A percentile compares a stretch with the other conserved stretches of the same genome.
These are phyloP conservation scores for Terfezia boudieri DNA, from an alignment of 495 filamentous ascomycete species.

Conservation along the genomic window DNA sequence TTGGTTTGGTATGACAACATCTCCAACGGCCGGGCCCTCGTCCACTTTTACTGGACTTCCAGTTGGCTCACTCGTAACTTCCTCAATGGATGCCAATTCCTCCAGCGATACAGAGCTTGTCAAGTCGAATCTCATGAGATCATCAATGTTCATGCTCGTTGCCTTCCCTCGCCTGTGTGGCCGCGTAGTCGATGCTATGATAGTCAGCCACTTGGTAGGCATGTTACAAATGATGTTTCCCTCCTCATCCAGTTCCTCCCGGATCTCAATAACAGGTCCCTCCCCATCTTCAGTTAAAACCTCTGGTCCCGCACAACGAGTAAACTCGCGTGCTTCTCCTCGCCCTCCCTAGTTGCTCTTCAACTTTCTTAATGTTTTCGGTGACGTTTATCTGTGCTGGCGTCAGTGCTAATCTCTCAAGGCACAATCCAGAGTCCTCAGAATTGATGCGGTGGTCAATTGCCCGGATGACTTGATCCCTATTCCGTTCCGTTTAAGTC, in stretches of 20 bases:
- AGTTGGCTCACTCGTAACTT: too few species aligned
- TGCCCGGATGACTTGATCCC: constrained; percentile 38
- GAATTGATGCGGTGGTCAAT: constrained; percentile 61
- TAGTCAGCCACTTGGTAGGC: too few species aligned
- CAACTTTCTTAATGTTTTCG: constrained; percentile 47
- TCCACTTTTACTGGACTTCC: too few species aligned
- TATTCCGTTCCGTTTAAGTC: constrained; percentile 26
- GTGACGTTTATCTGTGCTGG: constrained; percentile 33
- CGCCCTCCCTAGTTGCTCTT: constrained; percentile 43
- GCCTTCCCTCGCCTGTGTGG: background rate
- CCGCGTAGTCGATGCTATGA: background rate
- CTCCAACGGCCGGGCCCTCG: too few species aligned
- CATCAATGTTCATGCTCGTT: background rate
- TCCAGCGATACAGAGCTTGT: too few species aligned
- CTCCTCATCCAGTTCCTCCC: constrained; percentile 80
- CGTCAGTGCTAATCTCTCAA: background rate
- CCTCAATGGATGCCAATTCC: too few species aligned
- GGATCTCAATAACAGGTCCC: constrained; percentile 66
- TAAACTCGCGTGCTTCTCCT: constrained; percentile 41
- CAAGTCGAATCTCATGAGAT: background rate
- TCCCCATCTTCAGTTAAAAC: constrained; percentile 39
- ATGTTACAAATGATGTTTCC: constrained; percentile 44
- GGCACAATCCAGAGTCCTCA: constrained; percentile 4
- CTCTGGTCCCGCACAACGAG: constrained; percentile 20
- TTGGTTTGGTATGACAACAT: too few species aligned